These are phyloP conservation scores for Schizochytrium sp. DNA, from an alignment of 108 stramenopile species.

Conservation along the genomic window DNA sequence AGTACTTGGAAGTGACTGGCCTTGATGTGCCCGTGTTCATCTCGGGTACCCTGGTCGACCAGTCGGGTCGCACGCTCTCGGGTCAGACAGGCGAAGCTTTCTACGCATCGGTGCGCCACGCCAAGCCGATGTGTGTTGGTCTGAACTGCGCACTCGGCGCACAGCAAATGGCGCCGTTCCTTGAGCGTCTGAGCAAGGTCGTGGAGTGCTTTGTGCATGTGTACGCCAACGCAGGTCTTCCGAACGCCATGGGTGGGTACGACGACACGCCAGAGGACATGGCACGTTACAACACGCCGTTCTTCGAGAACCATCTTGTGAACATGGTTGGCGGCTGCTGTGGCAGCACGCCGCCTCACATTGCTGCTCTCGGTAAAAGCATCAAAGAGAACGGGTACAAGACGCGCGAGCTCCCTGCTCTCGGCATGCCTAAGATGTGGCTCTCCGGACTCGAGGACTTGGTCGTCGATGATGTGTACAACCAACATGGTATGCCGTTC, in stretches of 20 bases:
- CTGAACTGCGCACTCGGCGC: slow-evolving; percentile 97
- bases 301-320: slow-evolving; percentile 83
- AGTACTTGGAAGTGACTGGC: slow-evolving; percentile 76
- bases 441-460: slow-evolving; percentile 91
- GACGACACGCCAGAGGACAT: slow-evolving; percentile 91
- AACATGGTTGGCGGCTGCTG: slow-evolving; percentile 99
- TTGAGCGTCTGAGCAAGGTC: slow-evolving; percentile 72
- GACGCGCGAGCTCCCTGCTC: slow-evolving; percentile 60
- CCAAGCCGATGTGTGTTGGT: slow-evolving; percentile 95
- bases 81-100: slow-evolving; percentile 97
- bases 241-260: slow-evolving; percentile 98
- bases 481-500: slow-evolving; percentile 82
- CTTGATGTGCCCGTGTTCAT: slow-evolving; percentile 91
- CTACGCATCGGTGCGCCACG: slow-evolving; percentile 88
- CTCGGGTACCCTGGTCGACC: slow-evolving; percentile 93
- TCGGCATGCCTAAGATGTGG: slow-evolving; percentile 73
- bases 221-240: slow-evolving; percentile 95
- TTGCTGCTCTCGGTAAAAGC: slow-evolving; percentile 43
- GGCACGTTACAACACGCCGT: slow-evolving; percentile 77
- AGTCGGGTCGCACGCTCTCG: slow-evolving; percentile 91
- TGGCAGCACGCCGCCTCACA: slow-evolving; percentile 91
- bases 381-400: slow-evolving; percentile 45
- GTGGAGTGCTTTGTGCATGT: slow-evolving; percentile 94
- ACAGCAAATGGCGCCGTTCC: slow-evolving; percentile 87
- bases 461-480: slow-evolving; percentile 78